Evolutionary conservation across 805 yeast genomes (phyloP), one percentile per base, ranked within the genome.

Genomic region (Pichia ethanolica): DNA sequence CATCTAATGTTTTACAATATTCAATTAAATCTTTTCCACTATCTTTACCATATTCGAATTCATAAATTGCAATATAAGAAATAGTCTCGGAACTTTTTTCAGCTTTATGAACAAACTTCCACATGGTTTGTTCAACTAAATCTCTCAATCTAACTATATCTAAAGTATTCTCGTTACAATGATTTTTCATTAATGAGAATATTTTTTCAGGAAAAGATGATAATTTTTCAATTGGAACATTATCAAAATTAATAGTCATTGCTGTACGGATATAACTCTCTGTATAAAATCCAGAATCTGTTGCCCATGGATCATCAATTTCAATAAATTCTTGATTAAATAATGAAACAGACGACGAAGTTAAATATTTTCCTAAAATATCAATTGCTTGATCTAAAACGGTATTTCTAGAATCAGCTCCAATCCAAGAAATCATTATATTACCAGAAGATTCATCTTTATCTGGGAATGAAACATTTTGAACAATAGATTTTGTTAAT

Each of bases 391-490:
- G 71, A 61, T 79, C 81, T 7, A 69, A 69, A 25, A 81, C 60
- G 12, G 71, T 61, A 39, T 83, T 78, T 9, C 66, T 61, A 37
- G 75, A 77, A 12, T 71, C 68, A 8, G 96, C 95, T 7, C 97
- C 97, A 45, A 87, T 73, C 91, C 96, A 90, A 4, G 86, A 71
- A 28, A 93, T 66, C 14, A 75, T 59, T 1, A 88, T 59, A 58
- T 87, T 93, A 36, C 96, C 95, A 65, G 82, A 78, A 11, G 86
- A 73, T 66, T 89, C 97, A 60, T 89, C 96, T 50, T 79, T 75
- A 59, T 93, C 98, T 2, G 98, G 96, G 60, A 93, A 93, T 51
- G 81, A 83, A 28, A 89, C 77, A 5, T 70, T 72, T 37, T 77
- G 72, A 11, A 75, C 66, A 6, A 73, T 61, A 2, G 69, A 64